These are phyloP conservation scores for Trametes sp. DNA, from an alignment of 1,284 basidiomycete species.

Conservation along the genomic window DNA sequence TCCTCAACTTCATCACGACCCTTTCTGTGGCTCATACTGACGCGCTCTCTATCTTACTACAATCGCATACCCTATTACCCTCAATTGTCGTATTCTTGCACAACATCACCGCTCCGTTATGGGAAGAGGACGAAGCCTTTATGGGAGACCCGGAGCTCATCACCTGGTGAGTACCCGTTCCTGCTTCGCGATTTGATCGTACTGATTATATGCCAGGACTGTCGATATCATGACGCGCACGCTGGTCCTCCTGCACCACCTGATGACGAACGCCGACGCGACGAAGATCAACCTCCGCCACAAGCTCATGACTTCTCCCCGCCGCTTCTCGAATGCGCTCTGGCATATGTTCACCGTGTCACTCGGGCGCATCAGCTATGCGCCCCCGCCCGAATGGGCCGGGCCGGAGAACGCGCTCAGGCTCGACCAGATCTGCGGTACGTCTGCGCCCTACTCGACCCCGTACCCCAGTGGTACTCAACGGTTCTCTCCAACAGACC, in stretches of 20 bases:
- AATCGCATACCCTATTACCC: constrained; percentile 64
- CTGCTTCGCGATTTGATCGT: not conserved
- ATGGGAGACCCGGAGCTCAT: constrained; percentile 47
- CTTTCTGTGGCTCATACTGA: constrained; percentile 62
- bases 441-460: not conserved
- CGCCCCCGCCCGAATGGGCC: constrained; percentile 71
- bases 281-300: constrained; percentile 58
- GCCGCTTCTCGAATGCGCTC: constrained; percentile 68
- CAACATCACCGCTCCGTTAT: constrained; percentile 60
- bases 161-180: constrained; percentile 46
- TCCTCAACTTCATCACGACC: constrained; percentile 64
- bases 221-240: constrained; percentile 59
- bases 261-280: constrained; percentile 56
- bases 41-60: constrained; percentile 55
- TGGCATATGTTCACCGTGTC: constrained; percentile 80
- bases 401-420: constrained; percentile 50
- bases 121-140: constrained; percentile 67
- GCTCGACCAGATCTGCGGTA: constrained; percentile 63
- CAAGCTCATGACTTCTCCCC: constrained; percentile 59
- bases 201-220: constrained; percentile 46
- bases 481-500: constrained; percentile 24
- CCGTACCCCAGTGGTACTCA: no score
- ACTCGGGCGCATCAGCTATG: constrained; percentile 78
- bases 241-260: constrained; percentile 63
- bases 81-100: constrained; percentile 64